Conservation (phyloP, 2,329 filamentous ascomycete genomes). For the Phoma herbarum region DNA sequence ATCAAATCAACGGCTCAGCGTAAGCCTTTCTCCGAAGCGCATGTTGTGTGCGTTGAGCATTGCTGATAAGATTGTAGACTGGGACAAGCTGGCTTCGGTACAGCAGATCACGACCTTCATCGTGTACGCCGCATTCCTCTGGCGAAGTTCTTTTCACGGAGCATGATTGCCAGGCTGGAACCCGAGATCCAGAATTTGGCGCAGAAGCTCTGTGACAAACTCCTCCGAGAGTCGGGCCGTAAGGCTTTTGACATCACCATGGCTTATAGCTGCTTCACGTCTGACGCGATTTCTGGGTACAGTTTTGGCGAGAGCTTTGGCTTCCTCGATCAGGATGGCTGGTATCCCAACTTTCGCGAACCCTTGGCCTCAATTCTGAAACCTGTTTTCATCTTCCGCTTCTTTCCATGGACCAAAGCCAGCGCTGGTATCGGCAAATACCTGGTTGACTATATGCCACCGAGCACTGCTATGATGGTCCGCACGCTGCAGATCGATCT, state of each 20-base stretch:
- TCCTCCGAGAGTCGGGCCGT: conserved; percentile 31
- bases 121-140: conserved; percentile 43
- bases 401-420: conserved; percentile 36
- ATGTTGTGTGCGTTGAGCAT: not conserved
- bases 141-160: conserved; percentile 50
- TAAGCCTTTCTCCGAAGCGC: conserved; percentile 12
- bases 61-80: conserved; percentile 19
- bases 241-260: conserved; percentile 36
- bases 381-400: conserved; percentile 38
- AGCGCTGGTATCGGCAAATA: conserved; percentile 29
- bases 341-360: conserved; percentile 40
- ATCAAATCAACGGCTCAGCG: conserved; percentile 40
- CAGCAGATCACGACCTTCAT: conserved; percentile 44
- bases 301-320: conserved; percentile 38
- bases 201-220: conserved; percentile 38
- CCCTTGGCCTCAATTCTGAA: conserved; percentile 28
- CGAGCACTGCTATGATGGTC: conserved; percentile 31
- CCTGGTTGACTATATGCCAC: conserved; percentile 33
- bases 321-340: conserved; percentile 35
- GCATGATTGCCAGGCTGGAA: conserved; percentile 37
- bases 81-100: conserved; percentile 34
- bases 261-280: conserved; percentile 41
- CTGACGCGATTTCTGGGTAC: conserved; percentile 36
- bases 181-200: conserved; percentile 32
- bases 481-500: conserved; percentile 41